Percentiles rank a stretch among this genome's conserved stretches.
Conservation (phyloP, 108 stramenopile species). For the Nitzschia putrida region DNA sequence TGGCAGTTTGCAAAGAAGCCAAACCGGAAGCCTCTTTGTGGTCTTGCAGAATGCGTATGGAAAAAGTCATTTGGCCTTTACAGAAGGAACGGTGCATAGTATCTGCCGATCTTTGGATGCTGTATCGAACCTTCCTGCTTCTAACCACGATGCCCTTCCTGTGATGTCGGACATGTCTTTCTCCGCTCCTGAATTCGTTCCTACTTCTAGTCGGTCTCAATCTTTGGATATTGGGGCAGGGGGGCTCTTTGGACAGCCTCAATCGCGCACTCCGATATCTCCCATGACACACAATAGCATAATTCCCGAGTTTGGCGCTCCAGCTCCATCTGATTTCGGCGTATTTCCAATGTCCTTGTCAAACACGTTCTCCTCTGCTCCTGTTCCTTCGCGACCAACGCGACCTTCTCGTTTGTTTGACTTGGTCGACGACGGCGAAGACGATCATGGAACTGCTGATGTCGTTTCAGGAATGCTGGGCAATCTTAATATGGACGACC, state of each 20-base stretch:
- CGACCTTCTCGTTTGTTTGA: conserved; percentile 71
- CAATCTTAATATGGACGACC: conserved; percentile 59
- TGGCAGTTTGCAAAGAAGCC: conserved; percentile 21
- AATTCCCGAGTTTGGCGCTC: conserved; percentile 31
- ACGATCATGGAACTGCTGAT: conserved; percentile 55
- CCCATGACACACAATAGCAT: conserved; percentile 46
- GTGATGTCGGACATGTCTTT: conserved; percentile 23
- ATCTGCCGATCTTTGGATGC: conserved; percentile 48
- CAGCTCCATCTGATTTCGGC: conserved; percentile 37
- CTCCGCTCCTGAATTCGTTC: conserved; percentile 14
- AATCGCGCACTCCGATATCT: conserved; percentile 23
- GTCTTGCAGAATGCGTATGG: conserved; percentile 69
- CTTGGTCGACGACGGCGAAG: conserved; percentile 73
- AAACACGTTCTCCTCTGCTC: conserved; percentile 9
- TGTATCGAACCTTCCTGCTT: conserved; percentile 16
- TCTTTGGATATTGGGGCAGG: neutral
- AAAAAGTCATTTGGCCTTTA: conserved; percentile 33
- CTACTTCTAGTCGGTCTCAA: conserved; percentile 1
- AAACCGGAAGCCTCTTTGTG: conserved; percentile 61
- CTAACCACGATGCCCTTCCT: neutral
- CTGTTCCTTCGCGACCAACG: conserved; percentile 8
- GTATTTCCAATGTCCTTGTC: neutral
- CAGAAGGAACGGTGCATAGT: conserved; percentile 39
- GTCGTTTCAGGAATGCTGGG: conserved; percentile 76
- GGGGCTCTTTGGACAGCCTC: conserved; percentile 4